Percentiles rank a stretch among this genome's conserved stretches.
Evolutionary conservation across 345 rosid genomes (phyloP).

Genomic region (Lenwebbia sp.): DNA sequence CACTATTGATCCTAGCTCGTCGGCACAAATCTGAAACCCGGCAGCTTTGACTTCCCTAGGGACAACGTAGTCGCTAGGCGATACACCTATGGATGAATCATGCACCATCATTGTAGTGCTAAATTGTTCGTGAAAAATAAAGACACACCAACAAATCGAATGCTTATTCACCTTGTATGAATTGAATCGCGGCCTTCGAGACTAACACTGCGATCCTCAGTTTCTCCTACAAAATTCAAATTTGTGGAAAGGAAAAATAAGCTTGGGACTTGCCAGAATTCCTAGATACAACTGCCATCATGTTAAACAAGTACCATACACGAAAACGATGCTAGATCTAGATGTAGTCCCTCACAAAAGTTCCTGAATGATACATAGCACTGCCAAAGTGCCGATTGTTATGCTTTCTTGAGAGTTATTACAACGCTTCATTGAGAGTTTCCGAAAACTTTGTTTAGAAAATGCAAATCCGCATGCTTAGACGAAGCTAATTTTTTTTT

Average conservation of each 20-base stretch:
- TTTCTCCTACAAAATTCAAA: conserved; percentile 51
- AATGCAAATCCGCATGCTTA: not conserved
- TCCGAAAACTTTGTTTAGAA: not conserved
- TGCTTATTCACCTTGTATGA: conserved; percentile 46
- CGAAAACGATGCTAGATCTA: not conserved
- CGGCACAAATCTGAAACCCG: conserved; percentile 73
- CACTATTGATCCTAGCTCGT: conserved; percentile 75
- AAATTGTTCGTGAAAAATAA: not conserved
- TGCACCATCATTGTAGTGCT: not conserved
- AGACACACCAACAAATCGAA: not conserved
- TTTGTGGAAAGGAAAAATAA: not conserved
- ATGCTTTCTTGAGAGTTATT: not conserved
- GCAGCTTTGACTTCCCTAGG: conserved; percentile 81
- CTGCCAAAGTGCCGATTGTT: not conserved
- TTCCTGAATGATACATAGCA: not conserved
- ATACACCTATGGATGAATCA: conserved; percentile 33
- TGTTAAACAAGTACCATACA: not conserved
- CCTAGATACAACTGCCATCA: not conserved
- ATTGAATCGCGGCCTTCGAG: conserved; percentile 87
- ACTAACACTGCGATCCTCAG: conserved; percentile 80
- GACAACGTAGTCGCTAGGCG: conserved; percentile 63
- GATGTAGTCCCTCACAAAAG: not conserved
- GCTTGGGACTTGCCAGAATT: not conserved
- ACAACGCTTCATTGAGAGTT: not conserved
- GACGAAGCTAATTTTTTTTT: not conserved